Evolutionary conservation across 345 rosid species (phyloP), one percentile per base, ranked within the genome.

Genomic region (Lepidium sativum): DNA sequence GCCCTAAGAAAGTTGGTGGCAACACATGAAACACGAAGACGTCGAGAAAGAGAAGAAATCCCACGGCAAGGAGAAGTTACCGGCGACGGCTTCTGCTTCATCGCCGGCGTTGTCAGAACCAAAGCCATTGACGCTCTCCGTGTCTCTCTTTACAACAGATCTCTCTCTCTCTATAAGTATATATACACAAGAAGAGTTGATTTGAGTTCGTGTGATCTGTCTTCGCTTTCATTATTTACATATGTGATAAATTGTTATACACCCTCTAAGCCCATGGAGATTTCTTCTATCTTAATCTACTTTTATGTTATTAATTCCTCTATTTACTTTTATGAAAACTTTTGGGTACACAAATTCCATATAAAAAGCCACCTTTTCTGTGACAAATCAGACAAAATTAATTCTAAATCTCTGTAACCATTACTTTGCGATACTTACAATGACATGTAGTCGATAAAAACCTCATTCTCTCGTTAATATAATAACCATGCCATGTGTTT

Each of bases 11-110:
- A 54, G 53, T 65, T 58, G 4, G 67, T 65, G 42, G 67, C 9
- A n/a, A 59, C 62, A 37, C 76, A 72, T 6, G 71, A 72, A 44
- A 66, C 67, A 53, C 41, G 72, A 66, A 52, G 77, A 60, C n/a
- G 17, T 25, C 56, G 68, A 60, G 63, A 51, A 65, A 37, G 10
- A 34, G 60, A 65, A 63, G 75, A 71, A 25, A 0, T 25, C 48
- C 51, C 71, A 58, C 60, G 60, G 60, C 49, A 43, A 63, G 66
- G 54, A 57, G 47, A 64, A 31, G 54, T 23, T 20, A 15, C 31
- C 43, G 42, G 20, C 40, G 57, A 2, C 49, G 50, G 53, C 53
- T 38, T 68, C 33, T 40, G 67, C 13, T 35, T 69, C 60, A 51
- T 50, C 60, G 44, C 65, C 65, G 76, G 60, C 42, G 72, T 59